These are phyloP conservation scores for Meyerozyma athensensis DNA, from an alignment of 1,139 yeast genomes.

Conservation along the genomic window DNA sequence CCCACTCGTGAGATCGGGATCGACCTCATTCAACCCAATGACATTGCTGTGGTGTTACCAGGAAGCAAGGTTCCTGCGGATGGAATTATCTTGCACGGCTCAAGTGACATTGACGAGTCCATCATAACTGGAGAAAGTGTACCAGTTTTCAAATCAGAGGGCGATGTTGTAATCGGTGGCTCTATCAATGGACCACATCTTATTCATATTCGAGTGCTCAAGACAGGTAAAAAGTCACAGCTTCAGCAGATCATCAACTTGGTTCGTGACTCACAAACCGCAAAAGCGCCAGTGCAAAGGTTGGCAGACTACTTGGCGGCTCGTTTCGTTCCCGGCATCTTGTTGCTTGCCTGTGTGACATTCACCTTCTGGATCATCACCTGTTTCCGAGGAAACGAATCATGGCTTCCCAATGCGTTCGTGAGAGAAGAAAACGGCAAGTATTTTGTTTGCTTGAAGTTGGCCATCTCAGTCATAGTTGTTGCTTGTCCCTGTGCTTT, in stretches of 20 bases:
- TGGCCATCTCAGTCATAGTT: conserved; percentile 90
- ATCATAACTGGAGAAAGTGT: conserved; percentile 85
- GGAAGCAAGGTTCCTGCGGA: conserved; percentile 92
- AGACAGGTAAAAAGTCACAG: conserved; percentile 79
- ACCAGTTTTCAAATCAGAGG: conserved; percentile 60
- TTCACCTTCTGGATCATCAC: conserved; percentile 61
- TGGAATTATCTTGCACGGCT: conserved; percentile 73
- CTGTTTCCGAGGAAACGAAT: conserved; percentile 29
- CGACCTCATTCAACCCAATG: conserved; percentile 73
- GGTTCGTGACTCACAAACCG: conserved; percentile 85
- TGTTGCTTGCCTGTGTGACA: conserved; percentile 58
- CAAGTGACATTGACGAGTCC: conserved; percentile 82
- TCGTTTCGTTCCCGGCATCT: conserved; percentile 74
- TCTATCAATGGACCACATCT: conserved; percentile 80
- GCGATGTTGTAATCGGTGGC: conserved; percentile 79
- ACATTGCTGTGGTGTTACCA: conserved; percentile 72
- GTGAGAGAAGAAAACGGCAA: conserved; percentile 50
- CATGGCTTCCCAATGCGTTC: conserved; percentile 51
- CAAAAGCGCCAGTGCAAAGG: conserved; percentile 86
- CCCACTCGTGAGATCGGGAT: conserved; percentile 44
- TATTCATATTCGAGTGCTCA: conserved; percentile 61
- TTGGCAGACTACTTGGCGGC: conserved; percentile 85
- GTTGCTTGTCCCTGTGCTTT: conserved; percentile 98
- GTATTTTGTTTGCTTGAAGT: conserved; percentile 64
- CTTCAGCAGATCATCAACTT: conserved; percentile 80